A percentile compares a stretch with the other conserved stretches of the same genome.
These are phyloP conservation scores for Vitis riparia DNA, from an alignment of 164 flowering plant species.

Conservation along the genomic window DNA sequence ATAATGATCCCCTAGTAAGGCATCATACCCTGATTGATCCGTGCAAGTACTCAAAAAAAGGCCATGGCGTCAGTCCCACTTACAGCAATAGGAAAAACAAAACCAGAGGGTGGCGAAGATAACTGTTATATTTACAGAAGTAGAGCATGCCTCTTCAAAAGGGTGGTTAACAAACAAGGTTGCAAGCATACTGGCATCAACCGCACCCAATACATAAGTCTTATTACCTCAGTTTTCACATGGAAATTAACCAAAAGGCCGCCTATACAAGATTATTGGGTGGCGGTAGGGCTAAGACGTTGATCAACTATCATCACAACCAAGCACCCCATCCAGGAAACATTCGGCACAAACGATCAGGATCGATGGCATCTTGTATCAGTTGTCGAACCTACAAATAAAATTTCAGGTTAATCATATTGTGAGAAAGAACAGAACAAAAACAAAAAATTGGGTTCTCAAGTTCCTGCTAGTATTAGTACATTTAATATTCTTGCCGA, in stretches of 20 bases:
- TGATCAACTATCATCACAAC: slow-evolving; percentile 44
- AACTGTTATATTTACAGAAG: too few species aligned
- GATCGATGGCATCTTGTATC: slow-evolving; percentile 90
- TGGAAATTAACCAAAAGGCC: slow-evolving; percentile 1
- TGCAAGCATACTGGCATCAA: background rate
- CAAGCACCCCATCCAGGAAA: slow-evolving; percentile 99
- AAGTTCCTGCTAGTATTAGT: too few species aligned
- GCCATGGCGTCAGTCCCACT: too few species aligned
- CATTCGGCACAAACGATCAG: slow-evolving; percentile 85
- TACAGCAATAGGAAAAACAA: too few species aligned
- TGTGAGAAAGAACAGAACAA: background rate
- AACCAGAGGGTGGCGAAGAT: too few species aligned
- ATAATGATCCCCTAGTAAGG: too few species aligned
- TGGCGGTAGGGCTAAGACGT: slow-evolving; percentile 3
- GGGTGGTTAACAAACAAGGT: too few species aligned
- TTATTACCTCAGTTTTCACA: too few species aligned
- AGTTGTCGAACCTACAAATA: slow-evolving; percentile 87
- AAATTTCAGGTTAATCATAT: background rate
- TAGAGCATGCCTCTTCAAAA: too few species aligned
- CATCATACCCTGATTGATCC: too few species aligned
- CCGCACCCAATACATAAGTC: background rate
- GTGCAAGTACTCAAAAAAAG: too few species aligned
- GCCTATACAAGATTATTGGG: slow-evolving; percentile 28
- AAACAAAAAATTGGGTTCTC: background rate
- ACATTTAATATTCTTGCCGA: too few species aligned